Conservation (phyloP, 768 basidiomycete species). For the Trametes punicea region DNA sequence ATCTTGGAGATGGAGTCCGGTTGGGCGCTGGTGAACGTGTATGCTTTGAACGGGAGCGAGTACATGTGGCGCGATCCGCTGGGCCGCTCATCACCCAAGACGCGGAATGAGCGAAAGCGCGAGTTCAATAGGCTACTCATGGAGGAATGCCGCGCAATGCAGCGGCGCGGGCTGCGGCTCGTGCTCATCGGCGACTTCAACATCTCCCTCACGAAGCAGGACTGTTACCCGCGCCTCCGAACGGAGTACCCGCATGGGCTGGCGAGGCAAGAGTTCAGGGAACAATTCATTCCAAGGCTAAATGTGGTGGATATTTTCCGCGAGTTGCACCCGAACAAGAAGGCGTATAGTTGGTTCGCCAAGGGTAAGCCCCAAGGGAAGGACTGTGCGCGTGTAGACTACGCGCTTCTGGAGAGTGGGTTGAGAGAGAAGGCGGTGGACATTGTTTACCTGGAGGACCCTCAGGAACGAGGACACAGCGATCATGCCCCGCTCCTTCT, state of each 20-base stretch:
- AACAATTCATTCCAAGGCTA: slow-evolving; percentile 22
- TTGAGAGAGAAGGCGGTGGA: slow-evolving; percentile 18
- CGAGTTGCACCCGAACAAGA: slow-evolving; percentile 17
- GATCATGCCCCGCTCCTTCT: slow-evolving; percentile 26
- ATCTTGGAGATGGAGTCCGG: slow-evolving; percentile 26
- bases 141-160: slow-evolving; percentile 23
- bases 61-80: slow-evolving; percentile 25
- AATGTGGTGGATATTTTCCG: slow-evolving; percentile 25
- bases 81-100: slow-evolving; percentile 19
- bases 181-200: slow-evolving; percentile 29
- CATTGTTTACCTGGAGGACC: slow-evolving; percentile 24
- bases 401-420: slow-evolving; percentile 22
- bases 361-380: slow-evolving; percentile 26
- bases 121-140: slow-evolving; percentile 27
- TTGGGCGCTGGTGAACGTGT: slow-evolving; percentile 28
- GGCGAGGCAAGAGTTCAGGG: slow-evolving; percentile 25
- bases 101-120: slow-evolving; percentile 27
- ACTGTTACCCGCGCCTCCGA: slow-evolving; percentile 24
- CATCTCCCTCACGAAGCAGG: slow-evolving; percentile 22
- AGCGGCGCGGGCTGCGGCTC: slow-evolving; percentile 21
- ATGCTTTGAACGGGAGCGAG: slow-evolving; percentile 29
- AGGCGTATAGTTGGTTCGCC: slow-evolving; percentile 28
- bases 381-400: slow-evolving; percentile 27
- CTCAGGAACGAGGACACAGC: slow-evolving; percentile 24
- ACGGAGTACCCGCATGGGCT: slow-evolving; percentile 26